A percentile compares a stretch with the other conserved stretches of the same genome.
phyloP scores from a whole-genome alignment of 495 filamentous ascomycete genomes.

The Aspergillus avenaceus region DNA sequence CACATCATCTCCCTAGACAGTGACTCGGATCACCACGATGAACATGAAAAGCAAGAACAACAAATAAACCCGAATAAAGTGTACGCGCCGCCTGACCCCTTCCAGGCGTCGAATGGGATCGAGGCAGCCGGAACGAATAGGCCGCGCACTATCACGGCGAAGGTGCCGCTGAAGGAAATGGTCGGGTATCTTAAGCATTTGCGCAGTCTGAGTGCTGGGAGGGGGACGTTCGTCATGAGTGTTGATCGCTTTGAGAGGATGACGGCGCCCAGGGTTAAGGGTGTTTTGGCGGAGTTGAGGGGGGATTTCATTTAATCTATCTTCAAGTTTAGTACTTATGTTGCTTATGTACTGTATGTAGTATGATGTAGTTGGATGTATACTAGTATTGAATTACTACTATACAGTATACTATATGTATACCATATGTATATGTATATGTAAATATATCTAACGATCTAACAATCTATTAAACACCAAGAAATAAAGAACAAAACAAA shows the following conservation, averaged over 20 bases:
- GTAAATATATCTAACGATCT: too few relatives aligned
- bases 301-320: constrained; percentile 23
- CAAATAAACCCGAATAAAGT: constrained; percentile 57
- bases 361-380: too few relatives aligned
- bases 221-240: constrained; percentile 89
- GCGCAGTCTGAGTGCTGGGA: constrained; percentile 78
- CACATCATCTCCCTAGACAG: constrained; percentile 74
- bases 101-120: constrained; percentile 46
- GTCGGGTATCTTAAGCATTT: constrained; percentile 91
- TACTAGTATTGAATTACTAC: too few relatives aligned
- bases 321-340: background rate
- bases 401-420: too few relatives aligned
- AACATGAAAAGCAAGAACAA: constrained; percentile 13
- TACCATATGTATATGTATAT: too few relatives aligned
- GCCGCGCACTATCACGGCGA: constrained; percentile 66
- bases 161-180: constrained; percentile 94
- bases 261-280: constrained; percentile 58
- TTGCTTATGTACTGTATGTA: background rate
- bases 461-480: too few relatives aligned
- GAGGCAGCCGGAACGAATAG: constrained; percentile 22
- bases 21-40: constrained; percentile 33
- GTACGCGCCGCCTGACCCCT: constrained; percentile 84
- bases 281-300: constrained; percentile 49
- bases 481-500: background rate
- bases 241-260: constrained; percentile 89